Percentiles rank a stretch among this genome's conserved stretches.
phyloP scores from a whole-genome alignment of 2,329 filamentous ascomycete genomes.

The Hymenoscyphus salicellus region DNA sequence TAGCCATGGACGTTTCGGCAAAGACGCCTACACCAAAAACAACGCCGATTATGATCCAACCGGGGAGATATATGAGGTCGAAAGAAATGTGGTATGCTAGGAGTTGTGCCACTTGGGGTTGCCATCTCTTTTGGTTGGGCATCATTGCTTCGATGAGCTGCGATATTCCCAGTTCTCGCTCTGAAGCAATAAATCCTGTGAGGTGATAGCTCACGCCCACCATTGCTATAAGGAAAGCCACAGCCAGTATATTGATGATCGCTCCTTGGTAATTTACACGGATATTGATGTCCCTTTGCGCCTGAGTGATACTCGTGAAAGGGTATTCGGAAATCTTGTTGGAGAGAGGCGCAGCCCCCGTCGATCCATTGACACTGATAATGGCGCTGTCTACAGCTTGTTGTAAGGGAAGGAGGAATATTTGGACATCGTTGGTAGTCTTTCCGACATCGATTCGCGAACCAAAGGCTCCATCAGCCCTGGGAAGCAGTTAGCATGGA shows the following conservation, averaged over 20 bases:
- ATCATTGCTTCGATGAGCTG: constrained; percentile 91
- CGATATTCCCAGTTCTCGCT: constrained; percentile 83
- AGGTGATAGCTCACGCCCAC: constrained; percentile 84
- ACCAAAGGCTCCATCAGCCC: constrained; percentile 70
- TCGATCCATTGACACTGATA: constrained; percentile 46
- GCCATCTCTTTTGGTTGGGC: constrained; percentile 69
- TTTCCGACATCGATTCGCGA: constrained; percentile 60
- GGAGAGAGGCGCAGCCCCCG: constrained; percentile 42
- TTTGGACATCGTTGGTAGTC: constrained; percentile 69
- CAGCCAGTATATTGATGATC: constrained; percentile 72
- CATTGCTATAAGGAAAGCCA: constrained; percentile 75
- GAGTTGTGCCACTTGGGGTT: constrained; percentile 74
- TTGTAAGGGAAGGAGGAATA: constrained; percentile 78
- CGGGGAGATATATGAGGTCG: constrained; percentile 73
- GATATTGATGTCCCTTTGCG: constrained; percentile 65
- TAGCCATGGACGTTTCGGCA: constrained; percentile 51
- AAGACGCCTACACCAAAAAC: constrained; percentile 7
- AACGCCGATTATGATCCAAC: constrained; percentile 47
- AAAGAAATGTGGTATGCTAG: constrained; percentile 78
- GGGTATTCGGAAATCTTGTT: constrained; percentile 63
- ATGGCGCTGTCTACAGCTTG: constrained; percentile 75
- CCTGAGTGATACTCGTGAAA: constrained; percentile 68
- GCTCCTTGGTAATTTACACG: constrained; percentile 67
- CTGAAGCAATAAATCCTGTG: constrained; percentile 79
- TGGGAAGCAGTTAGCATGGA: neutral